Percentiles rank a stretch among this genome's conserved stretches.
Conservation (phyloP, 345 rosid species). For the Dipteronia sinensis region DNA sequence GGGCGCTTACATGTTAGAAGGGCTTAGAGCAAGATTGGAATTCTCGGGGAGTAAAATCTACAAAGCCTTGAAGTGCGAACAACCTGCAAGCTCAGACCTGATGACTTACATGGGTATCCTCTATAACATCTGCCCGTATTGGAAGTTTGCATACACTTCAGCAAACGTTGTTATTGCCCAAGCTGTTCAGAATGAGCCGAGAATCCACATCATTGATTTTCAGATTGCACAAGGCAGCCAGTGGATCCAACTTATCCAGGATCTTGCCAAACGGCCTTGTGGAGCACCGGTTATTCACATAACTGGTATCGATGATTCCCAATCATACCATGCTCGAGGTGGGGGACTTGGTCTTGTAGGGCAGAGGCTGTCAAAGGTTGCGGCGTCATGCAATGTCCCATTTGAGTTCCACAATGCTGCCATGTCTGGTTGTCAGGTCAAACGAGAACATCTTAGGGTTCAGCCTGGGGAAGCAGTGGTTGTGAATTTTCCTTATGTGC, state of each 20-base stretch:
- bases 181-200: conserved; percentile 59
- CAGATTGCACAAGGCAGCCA: conserved; percentile 93
- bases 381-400: conserved; percentile 53
- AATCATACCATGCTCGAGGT: conserved; percentile 89
- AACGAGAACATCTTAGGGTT: conserved; percentile 54
- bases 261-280: conserved; percentile 63
- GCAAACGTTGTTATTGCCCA: conserved; percentile 74
- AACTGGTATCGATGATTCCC: conserved; percentile 92
- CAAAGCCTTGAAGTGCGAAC: conserved; percentile 73
- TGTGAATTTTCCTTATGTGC: conserved; percentile 79
- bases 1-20: conserved; percentile 92
- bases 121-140: conserved; percentile 78
- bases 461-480: conserved; percentile 77
- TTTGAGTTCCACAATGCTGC: conserved; percentile 82
- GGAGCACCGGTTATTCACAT: conserved; percentile 72
- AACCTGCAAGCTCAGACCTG: conserved; percentile 82
- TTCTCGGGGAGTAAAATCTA: conserved; percentile 87
- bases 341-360: conserved; percentile 84
- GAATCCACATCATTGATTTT: conserved; percentile 84
- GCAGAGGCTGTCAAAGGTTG: conserved; percentile 51
- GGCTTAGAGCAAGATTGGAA: conserved; percentile 88
- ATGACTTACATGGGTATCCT: conserved; percentile 92
- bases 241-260: conserved; percentile 60
- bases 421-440: conserved; percentile 72
- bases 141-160: conserved; percentile 83